A percentile compares a stretch with the other conserved stretches of the same genome.
Evolutionary conservation across 331 rosid species (phyloP).

Genomic region (Quercus lobata): DNA sequence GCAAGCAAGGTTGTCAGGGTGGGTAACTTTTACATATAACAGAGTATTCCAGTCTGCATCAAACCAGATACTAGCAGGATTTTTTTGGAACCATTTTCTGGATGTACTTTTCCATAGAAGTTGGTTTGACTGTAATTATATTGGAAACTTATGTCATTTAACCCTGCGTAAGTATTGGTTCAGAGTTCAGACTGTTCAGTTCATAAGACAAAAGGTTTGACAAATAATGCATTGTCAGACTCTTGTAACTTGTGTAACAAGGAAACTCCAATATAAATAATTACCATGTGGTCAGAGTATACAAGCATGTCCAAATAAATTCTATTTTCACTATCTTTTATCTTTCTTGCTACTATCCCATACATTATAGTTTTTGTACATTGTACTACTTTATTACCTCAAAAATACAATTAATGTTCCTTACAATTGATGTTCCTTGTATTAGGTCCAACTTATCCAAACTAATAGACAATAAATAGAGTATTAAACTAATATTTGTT

Average conservation of each 20-base stretch:
- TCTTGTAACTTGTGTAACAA: neutral
- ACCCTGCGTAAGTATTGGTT: neutral
- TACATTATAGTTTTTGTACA: neutral
- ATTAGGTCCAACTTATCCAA: neutral
- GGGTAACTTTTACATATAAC: neutral
- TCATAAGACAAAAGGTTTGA: neutral
- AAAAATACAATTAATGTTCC: conserved; percentile 1
- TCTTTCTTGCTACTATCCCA: neutral
- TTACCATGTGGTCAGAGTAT: neutral
- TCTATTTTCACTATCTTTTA: conserved; percentile 12
- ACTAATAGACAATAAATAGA: neutral
- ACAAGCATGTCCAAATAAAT: neutral
- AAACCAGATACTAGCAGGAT: neutral
- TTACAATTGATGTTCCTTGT: neutral
- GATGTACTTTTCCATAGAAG: neutral
- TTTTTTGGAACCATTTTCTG: neutral
- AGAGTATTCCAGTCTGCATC: neutral
- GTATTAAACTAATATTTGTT: neutral
- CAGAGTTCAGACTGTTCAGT: too few species aligned
- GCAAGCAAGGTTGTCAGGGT: neutral
- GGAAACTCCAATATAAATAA: neutral
- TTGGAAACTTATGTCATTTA: neutral
- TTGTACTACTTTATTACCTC: neutral
- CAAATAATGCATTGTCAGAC: neutral
- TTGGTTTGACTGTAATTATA: neutral